Evolutionary conservation across 2,329 filamentous ascomycete species (phyloP).

Genomic region (Penicillium sp.): DNA sequence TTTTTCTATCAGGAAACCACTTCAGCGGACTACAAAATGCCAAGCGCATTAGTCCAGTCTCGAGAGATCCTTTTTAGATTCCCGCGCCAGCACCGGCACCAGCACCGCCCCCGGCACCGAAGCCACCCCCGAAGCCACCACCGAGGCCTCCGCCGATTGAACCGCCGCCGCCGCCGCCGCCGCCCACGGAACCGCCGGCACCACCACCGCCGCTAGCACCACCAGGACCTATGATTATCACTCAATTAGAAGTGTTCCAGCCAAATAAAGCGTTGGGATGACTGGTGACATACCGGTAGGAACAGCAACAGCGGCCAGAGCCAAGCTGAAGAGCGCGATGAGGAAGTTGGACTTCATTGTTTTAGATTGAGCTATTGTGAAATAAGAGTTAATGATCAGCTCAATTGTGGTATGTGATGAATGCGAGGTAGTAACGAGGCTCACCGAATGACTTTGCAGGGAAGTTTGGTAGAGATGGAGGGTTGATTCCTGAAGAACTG

Average conservation of each 20-base stretch:
- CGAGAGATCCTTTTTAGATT: not conserved
- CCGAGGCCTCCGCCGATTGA: slow-evolving; percentile 3
- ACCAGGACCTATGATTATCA: not conserved
- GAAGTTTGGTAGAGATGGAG: not conserved
- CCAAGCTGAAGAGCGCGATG: slow-evolving; percentile 2
- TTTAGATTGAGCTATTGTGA: not conserved
- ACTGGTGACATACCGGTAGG: not conserved
- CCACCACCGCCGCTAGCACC: not conserved
- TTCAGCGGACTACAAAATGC: not conserved
- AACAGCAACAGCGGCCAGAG: slow-evolving; percentile 3
- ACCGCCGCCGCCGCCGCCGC: slow-evolving; percentile 1
- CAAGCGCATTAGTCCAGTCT: not conserved
- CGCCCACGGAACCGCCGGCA: not conserved
- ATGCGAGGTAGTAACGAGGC: not conserved
- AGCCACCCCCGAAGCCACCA: slow-evolving; percentile 1
- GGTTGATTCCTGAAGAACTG: not conserved
- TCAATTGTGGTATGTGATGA: not conserved
- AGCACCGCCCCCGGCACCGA: not conserved
- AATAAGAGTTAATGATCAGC: not conserved
- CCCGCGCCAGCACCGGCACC: not conserved
- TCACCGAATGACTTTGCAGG: not conserved
- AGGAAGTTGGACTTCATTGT: slow-evolving; percentile 7
- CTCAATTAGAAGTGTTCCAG: not conserved
- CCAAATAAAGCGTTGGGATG: too few species aligned
- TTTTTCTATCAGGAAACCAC: not conserved